Conservation (phyloP, 2,329 filamentous ascomycete genomes). For the Talaromyces rugulosus region DNA sequence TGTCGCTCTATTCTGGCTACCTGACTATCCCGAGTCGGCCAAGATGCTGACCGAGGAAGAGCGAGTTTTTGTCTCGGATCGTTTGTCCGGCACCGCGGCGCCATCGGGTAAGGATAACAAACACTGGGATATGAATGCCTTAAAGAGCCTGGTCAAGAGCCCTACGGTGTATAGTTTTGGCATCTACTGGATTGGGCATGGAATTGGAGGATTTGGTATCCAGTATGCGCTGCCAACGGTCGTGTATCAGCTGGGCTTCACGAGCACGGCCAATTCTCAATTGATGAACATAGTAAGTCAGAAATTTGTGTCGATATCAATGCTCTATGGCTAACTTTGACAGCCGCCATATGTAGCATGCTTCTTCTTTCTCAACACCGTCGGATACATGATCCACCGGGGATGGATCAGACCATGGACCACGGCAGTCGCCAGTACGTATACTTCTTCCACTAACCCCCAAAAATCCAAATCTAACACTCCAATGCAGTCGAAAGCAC, state of each 20-base stretch:
- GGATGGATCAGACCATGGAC: conserved; percentile 36
- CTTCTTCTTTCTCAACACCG: conserved; percentile 34
- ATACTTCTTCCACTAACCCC: background rate
- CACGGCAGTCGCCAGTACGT: conserved; percentile 35
- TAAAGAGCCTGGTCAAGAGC: conserved; percentile 29
- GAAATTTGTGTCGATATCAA: background rate
- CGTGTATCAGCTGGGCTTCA: conserved; percentile 42
- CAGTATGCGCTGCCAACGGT: conserved; percentile 40
- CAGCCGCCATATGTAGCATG: conserved; percentile 36
- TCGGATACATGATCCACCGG: conserved; percentile 33
- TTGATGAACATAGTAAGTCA: conserved; percentile 38
- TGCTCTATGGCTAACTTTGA: background rate
- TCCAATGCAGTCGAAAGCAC: conserved; percentile 26
- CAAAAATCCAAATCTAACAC: conserved; percentile 11
- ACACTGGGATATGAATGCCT: conserved; percentile 28
- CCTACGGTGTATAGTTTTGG: conserved; percentile 37
- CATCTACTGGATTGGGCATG: conserved; percentile 40
- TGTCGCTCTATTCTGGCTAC: conserved; percentile 61
- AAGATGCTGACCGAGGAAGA: conserved; percentile 71
- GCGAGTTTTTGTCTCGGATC: conserved; percentile 26
- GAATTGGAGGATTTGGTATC: conserved; percentile 41
- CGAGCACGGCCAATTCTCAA: conserved; percentile 39
- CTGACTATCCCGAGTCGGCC: conserved; percentile 69
- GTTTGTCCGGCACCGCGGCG: conserved; percentile 27
- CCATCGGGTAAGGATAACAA: conserved; percentile 22